These are phyloP conservation scores for Malassezia sympodialis DNA, from an alignment of 1,284 basidiomycete genomes.

Conservation along the genomic window DNA sequence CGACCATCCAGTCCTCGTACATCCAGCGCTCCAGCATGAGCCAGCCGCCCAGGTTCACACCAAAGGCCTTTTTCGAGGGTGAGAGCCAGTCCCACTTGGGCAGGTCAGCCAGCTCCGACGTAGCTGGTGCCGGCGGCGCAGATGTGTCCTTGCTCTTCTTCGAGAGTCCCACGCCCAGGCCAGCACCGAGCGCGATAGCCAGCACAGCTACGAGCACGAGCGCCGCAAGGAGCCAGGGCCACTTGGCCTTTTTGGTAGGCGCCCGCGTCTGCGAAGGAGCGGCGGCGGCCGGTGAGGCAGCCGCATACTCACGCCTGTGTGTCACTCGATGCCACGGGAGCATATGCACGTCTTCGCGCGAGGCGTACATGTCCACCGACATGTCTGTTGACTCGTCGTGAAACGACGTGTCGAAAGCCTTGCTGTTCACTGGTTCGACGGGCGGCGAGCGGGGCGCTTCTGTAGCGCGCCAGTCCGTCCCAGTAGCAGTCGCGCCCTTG, in stretches of 20 bases:
- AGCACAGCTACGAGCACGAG: neutral
- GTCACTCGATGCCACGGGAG: neutral
- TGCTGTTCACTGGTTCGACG: neutral
- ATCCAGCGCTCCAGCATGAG: slow-evolving; percentile 49
- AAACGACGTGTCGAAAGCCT: neutral
- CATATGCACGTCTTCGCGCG: neutral
- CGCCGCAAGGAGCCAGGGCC: neutral
- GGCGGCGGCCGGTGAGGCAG: neutral
- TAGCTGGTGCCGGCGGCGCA: neutral
- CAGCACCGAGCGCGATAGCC: slow-evolving; percentile 11
- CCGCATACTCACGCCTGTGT: neutral
- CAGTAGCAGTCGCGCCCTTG: neutral
- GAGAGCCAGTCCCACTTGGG: slow-evolving; percentile 41
- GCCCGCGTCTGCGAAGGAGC: neutral
- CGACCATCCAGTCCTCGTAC: slow-evolving; percentile 49
- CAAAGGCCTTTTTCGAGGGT: slow-evolving; percentile 38
- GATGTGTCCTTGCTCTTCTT: neutral
- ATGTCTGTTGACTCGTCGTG: neutral
- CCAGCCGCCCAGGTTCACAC: slow-evolving; percentile 43
- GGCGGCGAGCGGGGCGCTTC: neutral
- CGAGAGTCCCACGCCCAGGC: slow-evolving; percentile 13
- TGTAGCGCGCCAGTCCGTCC: neutral
- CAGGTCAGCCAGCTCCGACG: slow-evolving; percentile 8
- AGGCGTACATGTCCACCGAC: neutral
- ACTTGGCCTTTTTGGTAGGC: neutral